Conservation (phyloP, 192 early-diverging fungal genomes). For the Phlyctochytrium bullatum region DNA sequence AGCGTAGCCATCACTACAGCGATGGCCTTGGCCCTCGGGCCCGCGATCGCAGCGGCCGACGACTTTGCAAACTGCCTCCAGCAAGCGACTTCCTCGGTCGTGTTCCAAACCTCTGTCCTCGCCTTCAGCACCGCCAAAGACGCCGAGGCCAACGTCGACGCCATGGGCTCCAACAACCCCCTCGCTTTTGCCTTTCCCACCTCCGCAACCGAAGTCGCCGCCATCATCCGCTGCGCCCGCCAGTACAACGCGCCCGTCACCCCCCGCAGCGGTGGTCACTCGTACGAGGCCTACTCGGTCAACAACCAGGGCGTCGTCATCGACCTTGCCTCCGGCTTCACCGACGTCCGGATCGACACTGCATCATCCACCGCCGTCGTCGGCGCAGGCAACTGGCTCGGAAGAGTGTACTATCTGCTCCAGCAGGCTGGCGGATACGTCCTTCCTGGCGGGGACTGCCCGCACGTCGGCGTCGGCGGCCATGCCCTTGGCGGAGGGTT, state of each 20-base stretch:
- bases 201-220: constrained; percentile 2
- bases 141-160: background rate
- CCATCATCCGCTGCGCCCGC: constrained; percentile 13
- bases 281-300: constrained; percentile 14
- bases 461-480: constrained; percentile 21
- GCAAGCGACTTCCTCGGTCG: constrained; percentile 22
- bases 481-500: constrained; percentile 25
- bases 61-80: constrained; percentile 28
- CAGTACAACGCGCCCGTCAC: constrained; percentile 4
- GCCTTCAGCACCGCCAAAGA: background rate
- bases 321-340: constrained; percentile 14
- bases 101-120: background rate
- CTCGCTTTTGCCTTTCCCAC: background rate
- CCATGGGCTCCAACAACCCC: background rate
- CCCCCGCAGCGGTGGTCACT: constrained; percentile 12
- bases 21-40: background rate
- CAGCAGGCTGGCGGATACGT: constrained; percentile 9
- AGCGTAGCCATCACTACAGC: background rate
- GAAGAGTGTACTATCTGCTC: constrained; percentile 9
- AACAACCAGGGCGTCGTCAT: constrained; percentile 16
- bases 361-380: constrained; percentile 8
- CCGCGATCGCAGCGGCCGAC: constrained; percentile 4
- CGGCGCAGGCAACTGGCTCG: constrained; percentile 26
- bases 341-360: constrained; percentile 13
- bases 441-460: constrained; percentile 17